Percentiles rank a stretch among this genome's conserved stretches.
phyloP scores from a whole-genome alignment of 805 yeast genomes.

The Metschnikowia rubicola region DNA sequence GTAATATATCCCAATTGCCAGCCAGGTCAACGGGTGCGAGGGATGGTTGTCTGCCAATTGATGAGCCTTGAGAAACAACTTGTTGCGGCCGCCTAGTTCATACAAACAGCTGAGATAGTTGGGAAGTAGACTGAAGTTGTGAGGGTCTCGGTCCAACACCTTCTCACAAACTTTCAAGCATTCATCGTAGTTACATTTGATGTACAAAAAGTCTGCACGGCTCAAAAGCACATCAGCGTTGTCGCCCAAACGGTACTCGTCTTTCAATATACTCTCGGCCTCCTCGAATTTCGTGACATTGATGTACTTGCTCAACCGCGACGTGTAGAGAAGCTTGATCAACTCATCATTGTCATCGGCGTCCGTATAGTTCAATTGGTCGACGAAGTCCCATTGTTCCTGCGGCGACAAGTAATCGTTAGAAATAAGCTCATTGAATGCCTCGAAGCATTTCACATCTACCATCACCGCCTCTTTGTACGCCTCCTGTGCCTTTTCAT shows the following conservation, averaged over 20 bases:
- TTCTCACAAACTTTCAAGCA: conserved; percentile 73
- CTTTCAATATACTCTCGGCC: conserved; percentile 61
- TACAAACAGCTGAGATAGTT: conserved; percentile 78
- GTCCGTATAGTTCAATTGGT: conserved; percentile 61
- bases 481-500: conserved; percentile 81
- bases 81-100: conserved; percentile 80
- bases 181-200: conserved; percentile 74
- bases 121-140: conserved; percentile 70
- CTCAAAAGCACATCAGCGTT: conserved; percentile 69
- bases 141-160: conserved; percentile 56
- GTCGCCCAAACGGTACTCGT: conserved; percentile 66
- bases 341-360: conserved; percentile 79
- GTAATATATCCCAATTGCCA: conserved; percentile 89
- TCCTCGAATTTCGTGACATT: conserved; percentile 57
- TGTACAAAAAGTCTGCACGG: conserved; percentile 65
- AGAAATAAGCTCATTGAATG: conserved; percentile 72
- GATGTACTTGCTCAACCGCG: conserved; percentile 70
- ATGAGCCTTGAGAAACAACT: conserved; percentile 76
- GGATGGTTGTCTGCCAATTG: conserved; percentile 84
- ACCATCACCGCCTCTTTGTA: conserved; percentile 81
- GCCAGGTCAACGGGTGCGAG: conserved; percentile 79
- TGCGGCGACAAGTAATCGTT: conserved; percentile 74
- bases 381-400: conserved; percentile 83
- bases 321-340: conserved; percentile 70
- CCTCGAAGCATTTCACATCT: conserved; percentile 91